Percentiles rank a stretch among this genome's conserved stretches.
These are phyloP conservation scores for Cladosporium halotolerans DNA, from an alignment of 2,329 filamentous ascomycete species.

Conservation along the genomic window DNA sequence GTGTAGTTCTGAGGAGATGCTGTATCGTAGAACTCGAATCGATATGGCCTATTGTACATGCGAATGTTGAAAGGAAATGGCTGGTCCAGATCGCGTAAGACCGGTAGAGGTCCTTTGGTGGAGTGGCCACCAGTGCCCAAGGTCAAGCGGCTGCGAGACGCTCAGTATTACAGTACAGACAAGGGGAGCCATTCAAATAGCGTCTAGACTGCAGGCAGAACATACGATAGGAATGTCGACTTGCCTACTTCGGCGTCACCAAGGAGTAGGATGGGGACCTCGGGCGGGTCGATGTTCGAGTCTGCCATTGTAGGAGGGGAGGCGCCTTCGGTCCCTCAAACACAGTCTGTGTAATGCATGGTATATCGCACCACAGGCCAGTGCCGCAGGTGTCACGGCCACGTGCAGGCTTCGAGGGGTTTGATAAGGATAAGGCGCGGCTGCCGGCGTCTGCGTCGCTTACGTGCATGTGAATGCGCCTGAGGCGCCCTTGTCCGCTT, in stretches of 20 bases:
- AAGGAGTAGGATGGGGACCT: slow-evolving; percentile 49
- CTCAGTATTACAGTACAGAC: slow-evolving; percentile 13
- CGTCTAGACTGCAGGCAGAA: slow-evolving; percentile 17
- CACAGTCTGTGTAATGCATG: too few relatives aligned
- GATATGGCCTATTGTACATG: slow-evolving; percentile 50
- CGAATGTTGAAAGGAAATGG: slow-evolving; percentile 55
- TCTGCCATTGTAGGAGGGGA: too few relatives aligned
- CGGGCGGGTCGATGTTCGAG: slow-evolving; percentile 22
- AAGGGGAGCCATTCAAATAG: slow-evolving; percentile 1
- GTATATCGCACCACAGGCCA: too few relatives aligned
- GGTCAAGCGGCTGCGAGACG: slow-evolving; percentile 21
- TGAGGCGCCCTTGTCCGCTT: too few relatives aligned
- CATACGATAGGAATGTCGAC: slow-evolving; percentile 57
- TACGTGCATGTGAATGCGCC: not conserved
- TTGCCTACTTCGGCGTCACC: slow-evolving; percentile 57
- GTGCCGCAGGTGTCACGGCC: too few relatives aligned
- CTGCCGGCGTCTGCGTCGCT: not conserved
- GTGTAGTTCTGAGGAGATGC: slow-evolving; percentile 52
- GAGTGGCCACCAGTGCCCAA: slow-evolving; percentile 26
- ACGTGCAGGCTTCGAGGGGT: too few relatives aligned
- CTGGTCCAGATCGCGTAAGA: slow-evolving; percentile 50
- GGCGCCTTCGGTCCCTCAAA: too few relatives aligned
- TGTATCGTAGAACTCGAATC: slow-evolving; percentile 52
- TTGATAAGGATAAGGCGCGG: slow-evolving; percentile 1
- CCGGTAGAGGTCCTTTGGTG: slow-evolving; percentile 30